Percentiles rank a stretch among this genome's conserved stretches.
phyloP scores from a whole-genome alignment of 192 early-diverging fungal genomes.

The Obelidium mucronatum region DNA sequence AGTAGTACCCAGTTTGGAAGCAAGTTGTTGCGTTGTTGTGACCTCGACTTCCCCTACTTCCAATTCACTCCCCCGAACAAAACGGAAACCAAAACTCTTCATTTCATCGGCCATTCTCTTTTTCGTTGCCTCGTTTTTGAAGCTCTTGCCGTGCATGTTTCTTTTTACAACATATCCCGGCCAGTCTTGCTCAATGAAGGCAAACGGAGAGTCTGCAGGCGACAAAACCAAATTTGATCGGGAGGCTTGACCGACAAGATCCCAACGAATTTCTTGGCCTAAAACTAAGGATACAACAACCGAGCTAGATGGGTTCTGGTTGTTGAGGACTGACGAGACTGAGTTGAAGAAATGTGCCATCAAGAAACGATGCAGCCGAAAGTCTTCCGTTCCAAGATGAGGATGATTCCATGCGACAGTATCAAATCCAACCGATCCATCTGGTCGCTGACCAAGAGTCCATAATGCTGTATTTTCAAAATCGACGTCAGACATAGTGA shows the following conservation, averaged over 20 bases:
- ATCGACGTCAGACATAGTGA: neutral
- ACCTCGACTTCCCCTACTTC: neutral
- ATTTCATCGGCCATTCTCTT: constrained; percentile 48
- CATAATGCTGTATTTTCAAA: constrained; percentile 1
- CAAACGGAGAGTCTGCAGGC: constrained; percentile 26
- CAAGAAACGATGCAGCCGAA: constrained; percentile 62
- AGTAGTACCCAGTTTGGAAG: neutral
- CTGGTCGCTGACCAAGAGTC: constrained; percentile 8
- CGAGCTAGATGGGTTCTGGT: neutral
- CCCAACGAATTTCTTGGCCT: constrained; percentile 64
- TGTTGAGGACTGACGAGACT: constrained; percentile 41
- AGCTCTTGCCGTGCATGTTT: constrained; percentile 61
- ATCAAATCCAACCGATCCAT: constrained; percentile 40
- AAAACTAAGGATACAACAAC: constrained; percentile 56
- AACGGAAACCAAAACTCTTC: constrained; percentile 53
- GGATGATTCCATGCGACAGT: constrained; percentile 64
- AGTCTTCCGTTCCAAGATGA: constrained; percentile 67
- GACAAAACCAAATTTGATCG: constrained; percentile 43
- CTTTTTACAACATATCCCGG: constrained; percentile 61
- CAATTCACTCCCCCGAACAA: constrained; percentile 30
- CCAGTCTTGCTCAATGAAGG: constrained; percentile 54
- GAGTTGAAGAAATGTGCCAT: constrained; percentile 64
- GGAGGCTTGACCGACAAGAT: constrained; percentile 49
- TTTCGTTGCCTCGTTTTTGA: constrained; percentile 61
- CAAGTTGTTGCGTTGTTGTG: neutral